Base-by-base conservation (phyloP, 2,329 filamentous ascomycete species). In the Xylariomycetidae sp. region DNA sequence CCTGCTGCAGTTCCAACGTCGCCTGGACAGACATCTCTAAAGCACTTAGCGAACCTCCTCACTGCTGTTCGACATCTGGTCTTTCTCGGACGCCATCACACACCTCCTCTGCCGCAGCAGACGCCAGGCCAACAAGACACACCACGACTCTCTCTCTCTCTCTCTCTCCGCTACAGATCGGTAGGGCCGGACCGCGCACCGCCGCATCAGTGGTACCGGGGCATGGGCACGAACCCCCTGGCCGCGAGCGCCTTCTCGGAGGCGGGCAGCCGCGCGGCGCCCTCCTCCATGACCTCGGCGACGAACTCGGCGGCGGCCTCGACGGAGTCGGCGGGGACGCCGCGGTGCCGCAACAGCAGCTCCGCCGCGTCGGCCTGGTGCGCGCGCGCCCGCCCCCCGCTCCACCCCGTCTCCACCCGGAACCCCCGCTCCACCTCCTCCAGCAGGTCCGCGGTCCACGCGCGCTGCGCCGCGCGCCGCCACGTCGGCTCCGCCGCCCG, bases 251-350 rank as follows among this genome's bases (percentile, higher is more conserved):
- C 9, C n/a, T 18, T 18, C 26, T 29, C 26, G 15, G 10, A 14
- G 26, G 14, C 19, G 2, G 44, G 44, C 6, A 47, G 17, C 1
- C 25, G 18, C 4, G 10, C 17, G 8, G 14, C 15, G n/a, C n/a
- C n/a, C 19, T 35, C 20, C 6, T 28, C 15, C 36, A 47, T 40
- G 17, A 45, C 30, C 26, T 45, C 38, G 10, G 26, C 27, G 15
- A 47, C 39, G 16, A 47, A 26, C 33, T 45, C 42, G 14, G 24
- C 10, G 3, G 40, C 40, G 2, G 26, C n/a, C 13, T 47, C 40
- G 6, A 45, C 40, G 1, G 40, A 43, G 19, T 47, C 44, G 0
- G 38, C 29, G 2, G 19, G 9, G 13, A 37, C 34, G 2, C 10
- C 9, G 5, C 42, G 42, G 10, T 10, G 7, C n/a, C n/a, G n/a